These are phyloP conservation scores for Alternaria panax DNA, from an alignment of 2,329 filamentous ascomycete species.

Conservation along the genomic window DNA sequence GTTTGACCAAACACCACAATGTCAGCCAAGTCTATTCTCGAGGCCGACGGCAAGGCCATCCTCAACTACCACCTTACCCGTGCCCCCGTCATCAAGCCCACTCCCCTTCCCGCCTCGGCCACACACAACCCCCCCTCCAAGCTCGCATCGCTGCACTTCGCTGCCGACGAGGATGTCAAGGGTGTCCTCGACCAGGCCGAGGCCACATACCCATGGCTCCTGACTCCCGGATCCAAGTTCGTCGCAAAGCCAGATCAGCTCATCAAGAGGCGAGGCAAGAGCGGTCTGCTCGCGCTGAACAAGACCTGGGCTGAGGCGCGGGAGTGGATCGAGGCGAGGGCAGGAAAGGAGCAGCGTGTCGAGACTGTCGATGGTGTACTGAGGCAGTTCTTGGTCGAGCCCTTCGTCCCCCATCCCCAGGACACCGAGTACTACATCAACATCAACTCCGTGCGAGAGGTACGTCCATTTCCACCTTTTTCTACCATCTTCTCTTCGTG, in stretches of 20 bases:
- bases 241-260: constrained; percentile 99
- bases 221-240: constrained; percentile 83
- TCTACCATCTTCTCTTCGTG: constrained; percentile 10
- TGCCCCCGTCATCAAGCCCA: constrained; percentile 96
- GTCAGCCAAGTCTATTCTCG: constrained; percentile 96
- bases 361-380: constrained; percentile 89
- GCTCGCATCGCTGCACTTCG: constrained; percentile 91
- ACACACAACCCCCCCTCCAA: constrained; percentile 93
- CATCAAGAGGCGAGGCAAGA: constrained; percentile 99
- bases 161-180: constrained; percentile 82
- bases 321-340: constrained; percentile 91
- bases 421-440: constrained; percentile 99
- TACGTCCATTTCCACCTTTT: constrained; percentile 65
- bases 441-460: constrained; percentile 99
- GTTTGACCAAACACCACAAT: constrained; percentile 61
- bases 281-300: constrained; percentile 93
- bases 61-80: constrained; percentile 99
- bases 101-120: constrained; percentile 81
- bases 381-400: constrained; percentile 96
- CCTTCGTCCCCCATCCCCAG: constrained; percentile 93
- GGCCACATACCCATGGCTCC: constrained; percentile 94
- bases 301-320: constrained; percentile 95
- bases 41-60: constrained; percentile 99
- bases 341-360: constrained; percentile 90
- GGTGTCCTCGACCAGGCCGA: constrained; percentile 94